Conservation (phyloP, 2,329 filamentous ascomycete species). For the Pezicula rhizophila region DNA sequence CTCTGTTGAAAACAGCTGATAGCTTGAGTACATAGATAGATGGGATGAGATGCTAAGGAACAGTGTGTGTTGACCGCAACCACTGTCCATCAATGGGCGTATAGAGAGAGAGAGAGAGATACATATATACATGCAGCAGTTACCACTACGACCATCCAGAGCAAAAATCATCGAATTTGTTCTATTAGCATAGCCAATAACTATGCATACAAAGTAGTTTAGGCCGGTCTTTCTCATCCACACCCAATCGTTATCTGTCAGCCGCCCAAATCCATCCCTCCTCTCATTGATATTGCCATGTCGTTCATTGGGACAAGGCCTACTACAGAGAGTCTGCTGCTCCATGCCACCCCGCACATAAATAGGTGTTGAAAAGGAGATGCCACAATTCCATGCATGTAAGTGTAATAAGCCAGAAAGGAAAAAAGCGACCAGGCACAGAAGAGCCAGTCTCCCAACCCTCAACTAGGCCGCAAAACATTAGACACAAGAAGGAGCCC, state of each 20-base stretch:
- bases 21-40: too few species aligned
- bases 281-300: neutral
- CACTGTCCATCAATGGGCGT: neutral
- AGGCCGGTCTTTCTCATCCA: neutral
- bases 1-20: too few species aligned
- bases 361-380: neutral
- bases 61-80: too few species aligned
- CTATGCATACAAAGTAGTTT: conserved; percentile 1
- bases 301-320: neutral
- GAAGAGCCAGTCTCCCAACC: conserved; percentile 10
- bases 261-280: neutral
- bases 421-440: neutral
- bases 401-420: conserved; percentile 3
- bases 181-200: neutral
- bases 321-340: neutral
- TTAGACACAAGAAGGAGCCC: conserved; percentile 4
- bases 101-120: neutral
- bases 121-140: neutral
- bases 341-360: neutral
- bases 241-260: neutral
- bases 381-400: conserved; percentile 6
- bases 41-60: too few species aligned
- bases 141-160: neutral
- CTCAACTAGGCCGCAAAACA: conserved; percentile 4
- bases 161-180: neutral